Evolutionary conservation across 257 asterid species (phyloP), one percentile per base, ranked within the genome.

Genomic region (Anisodus acutangulus): DNA sequence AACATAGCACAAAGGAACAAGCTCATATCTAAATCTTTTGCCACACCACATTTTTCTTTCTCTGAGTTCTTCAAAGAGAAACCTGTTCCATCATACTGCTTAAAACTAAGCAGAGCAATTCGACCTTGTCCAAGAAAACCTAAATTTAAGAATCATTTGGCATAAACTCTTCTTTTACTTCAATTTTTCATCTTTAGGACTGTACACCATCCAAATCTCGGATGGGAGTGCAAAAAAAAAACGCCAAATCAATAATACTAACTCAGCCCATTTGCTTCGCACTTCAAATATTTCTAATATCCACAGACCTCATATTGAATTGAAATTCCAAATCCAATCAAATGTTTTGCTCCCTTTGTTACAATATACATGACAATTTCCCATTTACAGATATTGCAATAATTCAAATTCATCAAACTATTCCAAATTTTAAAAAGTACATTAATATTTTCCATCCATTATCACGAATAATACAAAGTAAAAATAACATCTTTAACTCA

Each of bases 251-350:
- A 76, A 22, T 17, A 7, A 26, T 53, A 53, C 7, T 76, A 51
- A 51, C 26, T 51, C 26, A 13, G 47, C n/a, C 76, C 22, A 76
- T 11, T 76, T 31, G 39, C 63, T 76, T 51, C 2, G 10, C 63
- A 51, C 81, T 51, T 76, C 81, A 76, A 51, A 47, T 19, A 47
- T 76, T 49, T 22, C 62, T 76, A 76, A 8, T 51, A 76, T 76
- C 62, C 22, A 6, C 2, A 49, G 63, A 54, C 47, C 49, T 12
- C 81, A 74, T 74, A 26, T 26, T 78, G 47, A 26, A 51, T 15
- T 53, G 81, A 53, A 51, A 78, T 51, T 53, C 47, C 64, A 26
- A n/a, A 78, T n/a, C 43, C 58, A 71, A 45, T 11, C 63, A 26
- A 51, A 51, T 51, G 12, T 26, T 22, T 4, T 71, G 37, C 81